Percentiles rank a stretch among this genome's conserved stretches.
Evolutionary conservation across 345 rosid genomes (phyloP).

Genomic region (Balakata baccata): DNA sequence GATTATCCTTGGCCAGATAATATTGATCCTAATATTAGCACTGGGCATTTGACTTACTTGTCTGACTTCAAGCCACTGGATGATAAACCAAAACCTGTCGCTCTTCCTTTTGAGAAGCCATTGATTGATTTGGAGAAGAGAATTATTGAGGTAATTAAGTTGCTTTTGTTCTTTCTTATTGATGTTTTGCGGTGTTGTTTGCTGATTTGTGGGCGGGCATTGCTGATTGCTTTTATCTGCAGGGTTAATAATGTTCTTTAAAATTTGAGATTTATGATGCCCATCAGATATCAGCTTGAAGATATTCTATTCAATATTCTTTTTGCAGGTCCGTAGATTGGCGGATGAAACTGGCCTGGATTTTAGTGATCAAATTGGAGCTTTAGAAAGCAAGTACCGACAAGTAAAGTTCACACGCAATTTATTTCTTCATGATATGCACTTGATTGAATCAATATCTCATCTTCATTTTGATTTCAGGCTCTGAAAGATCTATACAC

Average conservation of each 20-base stretch:
- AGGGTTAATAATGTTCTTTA: too few species aligned
- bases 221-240: too few species aligned
- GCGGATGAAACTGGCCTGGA: constrained; percentile 84
- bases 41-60: constrained; percentile 69
- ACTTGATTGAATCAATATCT: not conserved
- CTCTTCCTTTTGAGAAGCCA: constrained; percentile 84
- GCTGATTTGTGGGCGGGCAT: too few species aligned
- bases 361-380: constrained; percentile 73
- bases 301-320: not conserved
- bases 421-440: not conserved
- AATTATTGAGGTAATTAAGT: constrained; percentile 60
- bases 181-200: not conserved
- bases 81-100: constrained; percentile 66
- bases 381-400: constrained; percentile 71
- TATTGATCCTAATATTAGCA: constrained; percentile 86
- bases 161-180: not conserved
- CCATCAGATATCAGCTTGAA: too few species aligned
- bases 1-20: constrained; percentile 89
- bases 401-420: constrained; percentile 37
- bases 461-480: constrained; percentile 31
- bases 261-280: too few species aligned
- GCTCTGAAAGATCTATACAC: constrained; percentile 71
- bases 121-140: constrained; percentile 73
- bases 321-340: constrained; percentile 81
- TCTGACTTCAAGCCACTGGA: constrained; percentile 73